Base-by-base conservation (phyloP, 108 stramenopile species). In the Nitzschia sp. region DNA sequence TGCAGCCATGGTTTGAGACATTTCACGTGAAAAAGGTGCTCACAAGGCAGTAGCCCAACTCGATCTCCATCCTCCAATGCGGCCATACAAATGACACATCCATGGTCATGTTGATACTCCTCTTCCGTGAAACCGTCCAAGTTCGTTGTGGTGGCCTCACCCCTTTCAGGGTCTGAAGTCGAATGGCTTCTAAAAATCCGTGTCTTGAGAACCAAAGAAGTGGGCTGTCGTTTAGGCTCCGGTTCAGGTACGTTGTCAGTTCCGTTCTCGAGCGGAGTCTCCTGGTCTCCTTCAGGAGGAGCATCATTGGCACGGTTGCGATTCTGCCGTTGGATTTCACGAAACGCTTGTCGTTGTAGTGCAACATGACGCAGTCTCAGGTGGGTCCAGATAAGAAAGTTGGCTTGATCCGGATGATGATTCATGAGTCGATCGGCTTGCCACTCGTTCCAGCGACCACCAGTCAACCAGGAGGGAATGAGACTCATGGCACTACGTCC, bases 1-100 rank as follows among this genome's bases (percentile, higher is more conserved):
- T 69, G 56, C n/a, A 91, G 60, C 90, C 90, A 91, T 42, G 65
- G 37, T 51, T 76, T 79, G 41, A 91, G 68, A 51, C 90, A 91
- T 10, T 83, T 75, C 10, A 76, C 77, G 61, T 91, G 90, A 65
- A 87, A 88, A 20, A 78, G 50, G 59, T 91, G 90, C 0, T 76
- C 52, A 60, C 90, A 91, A 6, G 66, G 50, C 21, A 91, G 53
- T 17, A 57, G 73, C 20, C 87, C 90, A 41, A 91, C 77, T 17
- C 79, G 73, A 29, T 91, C 90, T 17, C 87, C 90, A 70, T 91
- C 82, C 59, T 79, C 73, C 20, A 91, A 57, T 19, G 68, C 57
- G 20, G 65, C 66, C 21, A 88, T 64, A 41, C 90, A 91, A 56
- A 91, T 88, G 51, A 85, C 70, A 53, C 90, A 91, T 11, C 34